phyloP scores from a whole-genome alignment of 331 rosid genomes.

The Arachis monticola region DNA sequence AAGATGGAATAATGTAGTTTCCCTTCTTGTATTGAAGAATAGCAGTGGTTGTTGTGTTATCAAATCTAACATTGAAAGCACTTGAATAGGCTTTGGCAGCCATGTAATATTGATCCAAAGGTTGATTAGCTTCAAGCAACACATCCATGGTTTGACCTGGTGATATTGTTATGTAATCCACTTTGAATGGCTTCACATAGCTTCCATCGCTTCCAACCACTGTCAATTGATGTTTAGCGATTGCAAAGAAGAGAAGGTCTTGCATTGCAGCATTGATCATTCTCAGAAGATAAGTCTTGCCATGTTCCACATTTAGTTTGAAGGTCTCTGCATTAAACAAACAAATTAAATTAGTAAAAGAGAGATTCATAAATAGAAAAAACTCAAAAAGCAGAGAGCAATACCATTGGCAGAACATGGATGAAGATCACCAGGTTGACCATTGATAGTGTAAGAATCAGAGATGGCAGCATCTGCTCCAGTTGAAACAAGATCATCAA shows the following conservation, averaged over 20 bases:
- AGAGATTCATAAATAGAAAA: too few relatives aligned
- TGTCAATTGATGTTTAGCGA: slow-evolving; percentile 50
- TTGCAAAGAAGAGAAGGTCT: slow-evolving; percentile 43
- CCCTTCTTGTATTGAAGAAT: slow-evolving; percentile 23
- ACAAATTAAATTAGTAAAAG: too few relatives aligned
- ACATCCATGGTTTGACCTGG: slow-evolving; percentile 60
- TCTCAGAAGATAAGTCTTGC: slow-evolving; percentile 52
- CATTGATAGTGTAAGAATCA: slow-evolving; percentile 56
- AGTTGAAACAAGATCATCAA: neutral
- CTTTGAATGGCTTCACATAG: slow-evolving; percentile 52
- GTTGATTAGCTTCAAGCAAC: slow-evolving; percentile 43
- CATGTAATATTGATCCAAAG: slow-evolving; percentile 45
- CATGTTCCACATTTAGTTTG: slow-evolving; percentile 40
- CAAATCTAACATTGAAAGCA: neutral
- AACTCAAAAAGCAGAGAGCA: too few relatives aligned
- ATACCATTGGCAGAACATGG: slow-evolving; percentile 49
- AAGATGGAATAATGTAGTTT: neutral
- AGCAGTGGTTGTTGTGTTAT: slow-evolving; percentile 46
- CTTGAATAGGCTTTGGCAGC: slow-evolving; percentile 45
- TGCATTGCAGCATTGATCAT: slow-evolving; percentile 45
- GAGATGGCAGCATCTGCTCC: slow-evolving; percentile 45
- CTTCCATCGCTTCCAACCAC: slow-evolving; percentile 54
- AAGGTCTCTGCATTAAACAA: slow-evolving; percentile 35
- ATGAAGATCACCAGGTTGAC: slow-evolving; percentile 57
- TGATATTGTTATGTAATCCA: slow-evolving; percentile 44